A percentile compares a stretch with the other conserved stretches of the same genome.
Conservation (phyloP, 2,329 filamentous ascomycete species). For the Fusarium mangiferae region DNA sequence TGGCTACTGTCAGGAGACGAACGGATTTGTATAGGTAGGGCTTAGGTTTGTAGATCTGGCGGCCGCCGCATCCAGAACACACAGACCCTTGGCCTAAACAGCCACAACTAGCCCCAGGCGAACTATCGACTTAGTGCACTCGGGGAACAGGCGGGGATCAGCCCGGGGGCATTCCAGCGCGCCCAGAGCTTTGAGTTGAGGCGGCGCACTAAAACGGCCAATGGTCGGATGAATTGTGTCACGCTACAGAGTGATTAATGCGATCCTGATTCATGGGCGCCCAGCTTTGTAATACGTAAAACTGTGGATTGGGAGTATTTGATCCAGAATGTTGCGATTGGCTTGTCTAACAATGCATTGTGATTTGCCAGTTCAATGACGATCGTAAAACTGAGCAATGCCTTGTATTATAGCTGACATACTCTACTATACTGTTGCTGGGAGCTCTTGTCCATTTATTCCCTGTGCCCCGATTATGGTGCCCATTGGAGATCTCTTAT, state of each 20-base stretch:
- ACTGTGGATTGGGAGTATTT: background rate
- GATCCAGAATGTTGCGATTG: background rate
- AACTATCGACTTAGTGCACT: background rate
- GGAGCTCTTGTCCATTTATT: background rate
- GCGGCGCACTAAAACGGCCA: background rate
- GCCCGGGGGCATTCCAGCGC: background rate
- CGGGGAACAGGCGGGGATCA: background rate
- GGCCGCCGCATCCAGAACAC: background rate
- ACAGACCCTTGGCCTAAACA: background rate
- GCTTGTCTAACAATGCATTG: too few relatives aligned
- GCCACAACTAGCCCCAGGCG: background rate
- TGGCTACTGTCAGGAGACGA: background rate
- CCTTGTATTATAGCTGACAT: background rate
- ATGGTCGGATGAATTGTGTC: background rate
- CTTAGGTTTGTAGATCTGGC: background rate
- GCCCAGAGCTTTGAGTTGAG: background rate
- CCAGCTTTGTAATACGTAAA: background rate
- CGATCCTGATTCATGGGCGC: background rate
- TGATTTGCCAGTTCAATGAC: background rate
- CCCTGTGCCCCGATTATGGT: background rate
- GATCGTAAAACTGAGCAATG: background rate
- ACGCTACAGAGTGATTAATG: background rate
- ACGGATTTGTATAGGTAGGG: background rate
- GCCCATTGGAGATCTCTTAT: background rate
- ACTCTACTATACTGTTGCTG: background rate